A percentile compares a stretch with the other conserved stretches of the same genome.
Evolutionary conservation across 371 early-diverging fungal genomes (phyloP).

Genomic region (Rhizopus delemar): DNA sequence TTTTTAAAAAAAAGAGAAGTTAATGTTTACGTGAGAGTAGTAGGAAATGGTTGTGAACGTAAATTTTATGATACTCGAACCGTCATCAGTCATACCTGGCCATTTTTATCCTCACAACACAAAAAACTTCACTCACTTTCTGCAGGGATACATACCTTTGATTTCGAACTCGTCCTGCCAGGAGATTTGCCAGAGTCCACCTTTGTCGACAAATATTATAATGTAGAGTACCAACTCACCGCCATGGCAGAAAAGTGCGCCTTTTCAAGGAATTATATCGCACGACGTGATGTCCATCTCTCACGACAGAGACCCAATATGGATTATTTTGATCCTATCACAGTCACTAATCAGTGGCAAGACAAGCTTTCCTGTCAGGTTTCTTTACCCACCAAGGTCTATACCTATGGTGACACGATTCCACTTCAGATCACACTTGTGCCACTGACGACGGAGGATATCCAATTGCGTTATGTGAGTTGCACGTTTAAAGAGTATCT

Average conservation of each 20-base stretch:
- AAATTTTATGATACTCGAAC: constrained; percentile 18
- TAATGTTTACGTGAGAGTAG: neutral
- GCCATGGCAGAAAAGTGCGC: constrained; percentile 30
- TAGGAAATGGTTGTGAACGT: constrained; percentile 29
- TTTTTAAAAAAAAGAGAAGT: neutral
- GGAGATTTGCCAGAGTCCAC: constrained; percentile 37
- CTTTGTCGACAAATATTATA: constrained; percentile 28
- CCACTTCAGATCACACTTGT: constrained; percentile 21
- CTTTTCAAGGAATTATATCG: constrained; percentile 23
- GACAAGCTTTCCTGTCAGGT: constrained; percentile 34
- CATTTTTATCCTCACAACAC: constrained; percentile 25
- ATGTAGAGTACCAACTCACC: constrained; percentile 30
- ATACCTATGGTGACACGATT: constrained; percentile 29
- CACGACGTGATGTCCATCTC: constrained; percentile 22
- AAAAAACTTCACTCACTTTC: constrained; percentile 6
- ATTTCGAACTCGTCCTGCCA: constrained; percentile 36
- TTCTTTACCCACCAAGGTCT: constrained; percentile 28
- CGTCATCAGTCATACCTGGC: constrained; percentile 32
- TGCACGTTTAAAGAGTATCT: constrained; percentile 50
- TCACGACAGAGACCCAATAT: constrained; percentile 22
- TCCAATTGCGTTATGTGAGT: constrained; percentile 22
- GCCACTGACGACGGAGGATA: constrained; percentile 9
- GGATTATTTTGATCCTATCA: constrained; percentile 28
- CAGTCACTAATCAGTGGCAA: constrained; percentile 33
- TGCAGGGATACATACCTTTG: constrained; percentile 29